phyloP scores from a whole-genome alignment of 2,329 filamentous ascomycete species.

The Pleoardoris graminearum region DNA sequence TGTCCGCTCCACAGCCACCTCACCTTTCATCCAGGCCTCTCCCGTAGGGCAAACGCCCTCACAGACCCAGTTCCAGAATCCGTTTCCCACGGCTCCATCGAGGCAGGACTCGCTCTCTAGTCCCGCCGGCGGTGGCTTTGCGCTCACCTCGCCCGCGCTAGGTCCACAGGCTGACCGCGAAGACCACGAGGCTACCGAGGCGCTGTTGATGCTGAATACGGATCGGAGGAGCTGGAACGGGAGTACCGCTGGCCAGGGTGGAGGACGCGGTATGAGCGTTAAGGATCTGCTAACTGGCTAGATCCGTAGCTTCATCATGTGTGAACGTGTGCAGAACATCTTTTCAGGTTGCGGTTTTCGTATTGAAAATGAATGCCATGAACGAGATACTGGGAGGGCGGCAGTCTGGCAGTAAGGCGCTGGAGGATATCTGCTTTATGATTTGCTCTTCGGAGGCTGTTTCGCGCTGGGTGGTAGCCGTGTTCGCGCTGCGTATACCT shows the following conservation, averaged over 20 bases:
- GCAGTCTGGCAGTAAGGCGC: constrained; percentile 10
- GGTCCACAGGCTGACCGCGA: constrained; percentile 44
- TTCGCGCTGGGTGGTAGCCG: neutral
- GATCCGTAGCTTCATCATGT: too few relatives aligned
- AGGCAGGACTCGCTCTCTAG: constrained; percentile 31
- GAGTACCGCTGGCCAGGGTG: constrained; percentile 14
- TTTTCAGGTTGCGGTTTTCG: neutral
- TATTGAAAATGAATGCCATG: too few relatives aligned
- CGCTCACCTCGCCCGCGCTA: constrained; percentile 43
- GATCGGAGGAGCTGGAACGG: constrained; percentile 63
- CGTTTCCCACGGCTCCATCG: constrained; percentile 32
- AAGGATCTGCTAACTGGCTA: constrained; percentile 51
- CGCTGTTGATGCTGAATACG: constrained; percentile 82
- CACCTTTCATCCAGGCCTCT: constrained; percentile 41
- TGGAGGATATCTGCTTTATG: constrained; percentile 13
- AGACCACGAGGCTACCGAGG: constrained; percentile 78
- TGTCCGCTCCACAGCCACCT: constrained; percentile 41
- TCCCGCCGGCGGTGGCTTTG: constrained; percentile 31
- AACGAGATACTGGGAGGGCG: too few relatives aligned
- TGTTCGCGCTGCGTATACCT: neutral
- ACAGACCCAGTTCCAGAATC: constrained; percentile 35
- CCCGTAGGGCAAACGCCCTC: constrained; percentile 46
- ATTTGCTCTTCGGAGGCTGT: neutral
- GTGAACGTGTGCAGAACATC: neutral
- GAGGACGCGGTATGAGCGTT: constrained; percentile 50